phyloP scores from a whole-genome alignment of 2,329 filamentous ascomycete species.

The Neofusicoccum cordaticola region DNA sequence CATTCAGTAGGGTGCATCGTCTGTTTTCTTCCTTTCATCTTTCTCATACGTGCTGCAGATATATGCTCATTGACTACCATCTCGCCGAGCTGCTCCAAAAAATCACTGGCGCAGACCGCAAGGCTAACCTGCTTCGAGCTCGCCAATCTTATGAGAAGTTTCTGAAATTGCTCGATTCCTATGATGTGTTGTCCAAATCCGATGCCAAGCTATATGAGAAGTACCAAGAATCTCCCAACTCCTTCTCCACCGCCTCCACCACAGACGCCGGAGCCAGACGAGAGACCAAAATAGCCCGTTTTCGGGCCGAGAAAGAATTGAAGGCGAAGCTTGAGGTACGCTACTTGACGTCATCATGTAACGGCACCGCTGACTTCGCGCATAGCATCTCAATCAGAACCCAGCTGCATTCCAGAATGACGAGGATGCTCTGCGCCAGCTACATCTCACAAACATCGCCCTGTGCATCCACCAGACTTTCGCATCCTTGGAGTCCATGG shows the following conservation, averaged over 20 bases:
- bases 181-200: constrained; percentile 64
- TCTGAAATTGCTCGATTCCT: constrained; percentile 72
- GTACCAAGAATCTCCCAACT: constrained; percentile 69
- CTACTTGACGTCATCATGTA: constrained; percentile 13
- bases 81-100: constrained; percentile 77
- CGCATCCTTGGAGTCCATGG: constrained; percentile 80
- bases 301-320: constrained; percentile 79
- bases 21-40: constrained; percentile 23
- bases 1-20: constrained; percentile 60
- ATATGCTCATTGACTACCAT: constrained; percentile 73
- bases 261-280: constrained; percentile 67
- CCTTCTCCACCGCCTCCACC: constrained; percentile 69
- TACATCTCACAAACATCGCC: constrained; percentile 73
- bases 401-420: constrained; percentile 66
- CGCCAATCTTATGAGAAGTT: constrained; percentile 74
- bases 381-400: constrained; percentile 58
- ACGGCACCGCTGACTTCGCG: constrained; percentile 15
- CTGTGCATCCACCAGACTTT: constrained; percentile 78
- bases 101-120: constrained; percentile 58
- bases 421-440: constrained; percentile 76
- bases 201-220: constrained; percentile 69
- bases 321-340: constrained; percentile 74
- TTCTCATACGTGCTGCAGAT: constrained; percentile 43
- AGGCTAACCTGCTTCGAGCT: constrained; percentile 60
- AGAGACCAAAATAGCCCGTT: constrained; percentile 81